Conservation (phyloP, 2,329 filamentous ascomycete species). For the Parascedosporium putredinis region DNA sequence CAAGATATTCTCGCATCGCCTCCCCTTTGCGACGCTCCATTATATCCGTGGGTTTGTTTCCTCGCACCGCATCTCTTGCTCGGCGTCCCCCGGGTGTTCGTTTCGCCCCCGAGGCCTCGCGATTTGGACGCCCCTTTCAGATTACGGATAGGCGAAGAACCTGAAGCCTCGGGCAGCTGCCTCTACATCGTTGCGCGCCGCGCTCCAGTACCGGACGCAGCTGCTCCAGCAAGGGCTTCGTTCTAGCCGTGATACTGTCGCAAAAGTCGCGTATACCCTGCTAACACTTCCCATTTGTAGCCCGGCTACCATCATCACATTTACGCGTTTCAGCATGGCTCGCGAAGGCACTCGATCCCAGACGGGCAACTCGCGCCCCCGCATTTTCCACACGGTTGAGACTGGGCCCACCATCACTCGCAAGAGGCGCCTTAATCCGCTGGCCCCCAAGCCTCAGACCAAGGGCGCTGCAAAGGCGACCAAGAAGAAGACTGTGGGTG, state of each 20-base stretch:
- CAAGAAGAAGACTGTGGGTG: neutral
- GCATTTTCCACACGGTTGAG: slow-evolving; percentile 39
- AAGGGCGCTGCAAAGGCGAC: neutral
- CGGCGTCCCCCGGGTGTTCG: no score
- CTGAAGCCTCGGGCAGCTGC: no score
- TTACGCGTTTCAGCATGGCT: slow-evolving; percentile 28
- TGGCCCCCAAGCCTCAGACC: neutral
- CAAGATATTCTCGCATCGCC: neutral
- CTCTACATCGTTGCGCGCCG: no score
- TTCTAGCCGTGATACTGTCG: neutral
- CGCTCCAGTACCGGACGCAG: no score
- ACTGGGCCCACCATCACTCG: slow-evolving; percentile 24
- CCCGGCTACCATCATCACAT: no score
- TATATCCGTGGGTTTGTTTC: neutral
- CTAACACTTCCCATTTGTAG: neutral
- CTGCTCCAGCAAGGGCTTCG: no score
- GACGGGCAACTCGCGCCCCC: slow-evolving; percentile 42
- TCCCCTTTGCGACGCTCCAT: no score
- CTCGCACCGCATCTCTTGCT: neutral
- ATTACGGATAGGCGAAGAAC: no score
- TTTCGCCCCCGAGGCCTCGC: no score
- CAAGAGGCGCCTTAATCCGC: neutral
- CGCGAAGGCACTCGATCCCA: slow-evolving; percentile 41
- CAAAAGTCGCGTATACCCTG: no score
- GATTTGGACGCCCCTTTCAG: no score